A percentile compares a stretch with the other conserved stretches of the same genome.
Evolutionary conservation across 768 basidiomycete genomes (phyloP).

Genomic region (Pisolithus microcarpus): DNA sequence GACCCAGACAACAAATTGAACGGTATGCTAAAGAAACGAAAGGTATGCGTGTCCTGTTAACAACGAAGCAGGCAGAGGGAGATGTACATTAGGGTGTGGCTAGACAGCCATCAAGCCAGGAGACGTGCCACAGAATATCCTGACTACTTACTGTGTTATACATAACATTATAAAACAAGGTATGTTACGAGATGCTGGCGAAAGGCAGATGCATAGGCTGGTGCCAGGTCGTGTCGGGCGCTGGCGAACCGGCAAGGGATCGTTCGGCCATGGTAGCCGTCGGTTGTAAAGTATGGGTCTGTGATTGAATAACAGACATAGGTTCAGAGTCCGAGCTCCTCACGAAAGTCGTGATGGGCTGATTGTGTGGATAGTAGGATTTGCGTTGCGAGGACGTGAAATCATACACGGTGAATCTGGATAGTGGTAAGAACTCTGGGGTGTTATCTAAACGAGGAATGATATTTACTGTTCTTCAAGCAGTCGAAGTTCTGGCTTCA

Average conservation of each 20-base stretch:
- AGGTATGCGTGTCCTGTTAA: not conserved
- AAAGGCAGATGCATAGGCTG: slow-evolving; percentile 43
- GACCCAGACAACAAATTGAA: not conserved
- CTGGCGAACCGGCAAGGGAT: slow-evolving; percentile 36
- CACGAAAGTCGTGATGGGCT: slow-evolving; percentile 39
- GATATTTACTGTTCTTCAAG: slow-evolving; percentile 82
- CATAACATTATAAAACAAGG: slow-evolving; percentile 4
- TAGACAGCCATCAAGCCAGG: not conserved
- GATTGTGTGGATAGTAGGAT: slow-evolving; percentile 86
- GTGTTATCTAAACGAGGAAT: not conserved
- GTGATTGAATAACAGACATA: slow-evolving; percentile 23
- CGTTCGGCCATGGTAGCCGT: slow-evolving; percentile 38
- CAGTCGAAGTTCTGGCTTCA: slow-evolving; percentile 86
- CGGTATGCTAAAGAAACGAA: not conserved
- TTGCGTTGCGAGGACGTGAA: slow-evolving; percentile 62
- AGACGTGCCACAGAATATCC: not conserved
- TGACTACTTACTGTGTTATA: not conserved
- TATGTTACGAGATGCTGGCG: slow-evolving; percentile 15
- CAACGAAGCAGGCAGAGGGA: not conserved
- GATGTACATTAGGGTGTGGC: not conserved
- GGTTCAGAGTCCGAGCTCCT: slow-evolving; percentile 26
- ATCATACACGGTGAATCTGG: slow-evolving; percentile 88
- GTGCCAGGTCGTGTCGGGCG: slow-evolving; percentile 23
- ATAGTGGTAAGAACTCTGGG: slow-evolving; percentile 8
- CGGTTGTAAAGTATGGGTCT: slow-evolving; percentile 36